Conservation (phyloP, 2,329 filamentous ascomycete species). For the Penicillium sp. region DNA sequence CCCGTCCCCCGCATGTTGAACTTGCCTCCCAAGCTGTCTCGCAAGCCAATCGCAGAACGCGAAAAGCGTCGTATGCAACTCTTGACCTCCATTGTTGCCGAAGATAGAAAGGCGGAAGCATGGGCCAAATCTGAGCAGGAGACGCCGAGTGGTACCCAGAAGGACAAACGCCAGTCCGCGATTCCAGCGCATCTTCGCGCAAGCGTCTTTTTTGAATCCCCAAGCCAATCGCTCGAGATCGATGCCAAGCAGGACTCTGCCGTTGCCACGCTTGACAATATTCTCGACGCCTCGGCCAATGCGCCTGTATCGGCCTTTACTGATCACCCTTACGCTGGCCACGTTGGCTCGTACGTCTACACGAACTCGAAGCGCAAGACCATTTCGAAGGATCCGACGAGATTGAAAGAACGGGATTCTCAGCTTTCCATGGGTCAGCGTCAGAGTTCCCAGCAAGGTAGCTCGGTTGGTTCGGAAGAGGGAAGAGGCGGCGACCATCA, state of each 20-base stretch:
- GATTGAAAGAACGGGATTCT: constrained; percentile 31
- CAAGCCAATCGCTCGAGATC: constrained; percentile 56
- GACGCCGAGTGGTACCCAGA: constrained; percentile 15
- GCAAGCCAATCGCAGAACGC: constrained; percentile 62
- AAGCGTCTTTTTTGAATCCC: constrained; percentile 83
- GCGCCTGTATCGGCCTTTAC: constrained; percentile 91
- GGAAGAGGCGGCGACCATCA: constrained; percentile 18
- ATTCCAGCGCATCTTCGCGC: constrained; percentile 83
- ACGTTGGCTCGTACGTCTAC: constrained; percentile 72
- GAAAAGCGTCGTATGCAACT: constrained; percentile 73
- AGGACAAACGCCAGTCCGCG: constrained; percentile 44
- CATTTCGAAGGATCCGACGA: constrained; percentile 20
- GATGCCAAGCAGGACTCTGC: constrained; percentile 72
- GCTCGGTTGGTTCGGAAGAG: constrained; percentile 4
- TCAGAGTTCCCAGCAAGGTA: constrained; percentile 10
- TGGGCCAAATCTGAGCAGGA: constrained; percentile 35
- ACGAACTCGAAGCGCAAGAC: constrained; percentile 46
- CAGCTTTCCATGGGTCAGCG: constrained; percentile 27
- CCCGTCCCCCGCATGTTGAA: constrained; percentile 93
- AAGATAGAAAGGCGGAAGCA: constrained; percentile 53
- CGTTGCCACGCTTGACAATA: constrained; percentile 82
- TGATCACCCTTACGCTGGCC: constrained; percentile 79
- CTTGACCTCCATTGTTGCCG: constrained; percentile 60
- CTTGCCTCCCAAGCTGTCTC: constrained; percentile 81
- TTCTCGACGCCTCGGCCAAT: constrained; percentile 81